Percentiles rank a stretch among this genome's conserved stretches.
These are phyloP conservation scores for Backusella mclennaniae DNA, from an alignment of 192 early-diverging fungal genomes.

Conservation along the genomic window DNA sequence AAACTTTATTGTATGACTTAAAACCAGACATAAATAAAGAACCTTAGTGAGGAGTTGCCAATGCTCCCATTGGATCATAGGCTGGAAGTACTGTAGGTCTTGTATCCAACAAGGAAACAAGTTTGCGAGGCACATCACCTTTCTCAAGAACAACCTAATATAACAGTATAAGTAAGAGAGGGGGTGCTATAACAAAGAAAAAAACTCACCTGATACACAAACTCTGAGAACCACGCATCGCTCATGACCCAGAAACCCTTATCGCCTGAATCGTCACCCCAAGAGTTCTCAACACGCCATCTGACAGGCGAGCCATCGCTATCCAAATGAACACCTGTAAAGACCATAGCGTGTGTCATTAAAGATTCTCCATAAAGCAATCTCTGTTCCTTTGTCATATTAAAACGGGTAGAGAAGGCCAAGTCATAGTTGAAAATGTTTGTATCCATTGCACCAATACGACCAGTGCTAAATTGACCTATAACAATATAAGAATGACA, in stretches of 20 bases:
- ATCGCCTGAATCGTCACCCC: constrained; percentile 44
- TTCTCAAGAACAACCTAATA: constrained; percentile 70
- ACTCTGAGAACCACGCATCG: constrained; percentile 77
- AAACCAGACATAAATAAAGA: too few species aligned
- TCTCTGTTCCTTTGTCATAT: constrained; percentile 65
- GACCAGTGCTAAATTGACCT: constrained; percentile 57
- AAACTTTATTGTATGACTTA: too few species aligned
- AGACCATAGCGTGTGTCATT: constrained; percentile 85
- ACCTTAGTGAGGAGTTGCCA: constrained; percentile 36
- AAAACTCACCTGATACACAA: constrained; percentile 60
- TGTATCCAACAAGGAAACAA: constrained; percentile 61
- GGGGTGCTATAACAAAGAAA: not conserved
- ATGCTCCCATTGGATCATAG: constrained; percentile 77
- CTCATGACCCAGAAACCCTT: constrained; percentile 79
- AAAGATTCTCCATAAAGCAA: constrained; percentile 66
- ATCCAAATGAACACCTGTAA: constrained; percentile 72
- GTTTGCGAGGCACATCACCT: constrained; percentile 55
- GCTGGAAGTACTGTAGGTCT: constrained; percentile 69
- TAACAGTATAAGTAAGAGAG: not conserved
- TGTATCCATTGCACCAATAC: constrained; percentile 62
- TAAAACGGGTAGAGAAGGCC: constrained; percentile 61
- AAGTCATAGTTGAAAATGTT: constrained; percentile 62
- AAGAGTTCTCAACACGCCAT: constrained; percentile 75
- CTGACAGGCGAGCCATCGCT: constrained; percentile 61
- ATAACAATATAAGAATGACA: not conserved